Percentiles rank a stretch among this genome's conserved stretches.
Conservation (phyloP, 1,139 yeast genomes). For the Wickerhamomyces sp. region DNA sequence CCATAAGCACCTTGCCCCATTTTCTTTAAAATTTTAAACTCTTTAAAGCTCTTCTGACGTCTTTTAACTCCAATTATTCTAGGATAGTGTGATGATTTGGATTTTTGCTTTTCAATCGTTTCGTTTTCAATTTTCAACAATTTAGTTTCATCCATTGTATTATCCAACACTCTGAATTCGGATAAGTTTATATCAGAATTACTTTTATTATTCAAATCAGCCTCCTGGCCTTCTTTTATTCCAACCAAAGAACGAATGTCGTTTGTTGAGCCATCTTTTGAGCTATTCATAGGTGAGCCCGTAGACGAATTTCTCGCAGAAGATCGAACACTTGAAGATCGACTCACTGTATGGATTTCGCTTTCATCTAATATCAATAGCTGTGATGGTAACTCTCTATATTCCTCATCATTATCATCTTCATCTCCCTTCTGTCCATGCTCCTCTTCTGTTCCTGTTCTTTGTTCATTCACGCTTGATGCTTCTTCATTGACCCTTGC, state of each 20-base stretch:
- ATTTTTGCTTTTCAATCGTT: constrained; percentile 33
- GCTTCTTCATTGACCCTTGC: constrained; percentile 14
- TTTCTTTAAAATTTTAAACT: constrained; percentile 65
- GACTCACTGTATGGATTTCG: constrained; percentile 11
- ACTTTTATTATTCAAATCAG: not conserved
- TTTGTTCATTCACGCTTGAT: not conserved
- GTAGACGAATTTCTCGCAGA: constrained; percentile 13
- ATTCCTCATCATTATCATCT: constrained; percentile 7
- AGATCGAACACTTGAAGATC: constrained; percentile 14
- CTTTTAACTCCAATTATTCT: constrained; percentile 52
- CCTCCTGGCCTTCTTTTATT: constrained; percentile 7
- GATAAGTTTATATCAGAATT: constrained; percentile 5
- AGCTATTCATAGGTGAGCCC: constrained; percentile 6
- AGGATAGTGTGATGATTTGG: constrained; percentile 47
- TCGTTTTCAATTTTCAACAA: constrained; percentile 43
- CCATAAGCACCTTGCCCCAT: constrained; percentile 98
- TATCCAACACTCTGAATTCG: constrained; percentile 16
- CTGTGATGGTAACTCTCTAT: constrained; percentile 30
- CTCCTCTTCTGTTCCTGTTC: too few relatives aligned
- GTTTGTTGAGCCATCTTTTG: constrained; percentile 13
- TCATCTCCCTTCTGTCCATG: too few relatives aligned
- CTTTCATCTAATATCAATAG: constrained; percentile 31
- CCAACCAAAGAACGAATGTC: constrained; percentile 9
- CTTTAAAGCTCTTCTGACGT: constrained; percentile 63
- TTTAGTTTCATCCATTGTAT: constrained; percentile 33